Evolutionary conservation across 2,329 filamentous ascomycete genomes (phyloP).

Genomic region (Mycogone perniciosa): DNA sequence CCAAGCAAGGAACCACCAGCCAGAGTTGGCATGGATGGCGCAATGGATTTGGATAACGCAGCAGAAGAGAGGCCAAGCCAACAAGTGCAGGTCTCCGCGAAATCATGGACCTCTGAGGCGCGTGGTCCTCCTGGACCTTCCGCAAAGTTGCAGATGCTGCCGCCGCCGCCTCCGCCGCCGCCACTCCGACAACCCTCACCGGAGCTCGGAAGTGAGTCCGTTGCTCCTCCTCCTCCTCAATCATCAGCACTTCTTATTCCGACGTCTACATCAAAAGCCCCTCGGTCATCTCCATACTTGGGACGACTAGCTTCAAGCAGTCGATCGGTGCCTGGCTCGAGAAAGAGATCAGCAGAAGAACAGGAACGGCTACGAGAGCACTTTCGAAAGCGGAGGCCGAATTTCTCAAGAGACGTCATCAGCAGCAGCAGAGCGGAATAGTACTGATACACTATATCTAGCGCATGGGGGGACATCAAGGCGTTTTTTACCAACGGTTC

Average conservation of each 20-base stretch:
- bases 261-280: constrained; percentile 12
- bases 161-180: not conserved
- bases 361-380: constrained; percentile 21
- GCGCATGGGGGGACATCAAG: too few relatives aligned
- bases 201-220: constrained; percentile 7
- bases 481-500: too few relatives aligned
- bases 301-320: constrained; percentile 15
- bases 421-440: constrained; percentile 9
- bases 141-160: not conserved
- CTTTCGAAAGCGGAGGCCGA: constrained; percentile 19
- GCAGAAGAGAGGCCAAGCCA: not conserved
- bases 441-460: too few relatives aligned
- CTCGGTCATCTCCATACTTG: constrained; percentile 20
- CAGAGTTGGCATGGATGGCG: not conserved
- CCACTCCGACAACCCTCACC: constrained; percentile 1
- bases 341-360: constrained; percentile 18
- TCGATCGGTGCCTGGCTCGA: constrained; percentile 11
- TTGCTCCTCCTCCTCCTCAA: constrained; percentile 1
- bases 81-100: not conserved
- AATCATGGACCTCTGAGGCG: not conserved
- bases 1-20: not conserved
- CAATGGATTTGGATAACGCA: constrained; percentile 2
- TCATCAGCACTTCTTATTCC: not conserved
- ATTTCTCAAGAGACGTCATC: constrained; percentile 6
- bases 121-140: not conserved